Conservation (phyloP, 2,329 filamentous ascomycete species). For the Cercospora sp. region DNA sequence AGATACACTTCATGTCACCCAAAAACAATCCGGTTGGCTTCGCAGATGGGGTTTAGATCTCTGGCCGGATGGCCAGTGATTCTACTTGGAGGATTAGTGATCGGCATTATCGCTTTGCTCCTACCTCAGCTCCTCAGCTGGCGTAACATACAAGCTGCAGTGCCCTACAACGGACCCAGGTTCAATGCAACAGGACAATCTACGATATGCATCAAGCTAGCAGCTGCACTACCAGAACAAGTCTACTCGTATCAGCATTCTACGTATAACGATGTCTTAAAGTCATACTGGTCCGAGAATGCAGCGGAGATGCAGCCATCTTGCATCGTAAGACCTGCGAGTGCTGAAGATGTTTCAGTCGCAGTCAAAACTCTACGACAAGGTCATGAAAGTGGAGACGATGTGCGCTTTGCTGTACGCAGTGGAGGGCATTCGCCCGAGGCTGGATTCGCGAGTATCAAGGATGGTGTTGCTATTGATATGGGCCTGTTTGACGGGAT, state of each 20-base stretch:
- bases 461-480: conserved; percentile 45
- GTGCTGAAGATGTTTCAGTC: conserved; percentile 12
- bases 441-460: conserved; percentile 21
- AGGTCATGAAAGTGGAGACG: neutral
- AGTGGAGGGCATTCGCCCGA: conserved; percentile 12
- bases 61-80: neutral
- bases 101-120: neutral
- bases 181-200: neutral
- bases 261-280: neutral
- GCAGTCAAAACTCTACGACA: conserved; percentile 11
- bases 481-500: conserved; percentile 46
- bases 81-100: neutral
- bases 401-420: neutral
- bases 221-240: neutral
- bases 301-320: conserved; percentile 5
- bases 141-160: neutral
- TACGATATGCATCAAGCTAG: neutral
- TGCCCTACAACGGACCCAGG: neutral
- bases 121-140: neutral
- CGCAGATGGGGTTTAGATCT: neutral
- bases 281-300: conserved; percentile 2
- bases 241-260: neutral
- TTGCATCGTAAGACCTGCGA: conserved; percentile 15
- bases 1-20: neutral
- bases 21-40: neutral